Base-by-base conservation (phyloP, 805 yeast genomes). In the Candida cerambycidarum region DNA sequence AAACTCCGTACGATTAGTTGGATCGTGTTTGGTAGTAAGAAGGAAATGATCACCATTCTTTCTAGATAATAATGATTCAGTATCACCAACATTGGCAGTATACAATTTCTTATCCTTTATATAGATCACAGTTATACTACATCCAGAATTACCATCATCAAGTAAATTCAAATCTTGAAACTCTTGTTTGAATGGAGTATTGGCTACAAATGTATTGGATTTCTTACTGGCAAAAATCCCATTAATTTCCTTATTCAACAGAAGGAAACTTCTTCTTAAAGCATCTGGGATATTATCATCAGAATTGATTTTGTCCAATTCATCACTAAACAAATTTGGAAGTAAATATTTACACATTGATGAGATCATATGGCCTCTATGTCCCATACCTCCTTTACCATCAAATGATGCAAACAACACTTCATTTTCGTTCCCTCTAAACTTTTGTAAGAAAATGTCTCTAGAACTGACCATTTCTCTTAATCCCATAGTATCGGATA, bases 41-140 rank as follows among this genome's bases (percentile, higher is more conserved):
- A 79, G 68, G n/a, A 73, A 67, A 58, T 79, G 84, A 38, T 88
- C 92, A 23, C 98, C 97, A 61, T 86, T 89, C 31, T 80, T 78
- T 45, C 84, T 78, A 6, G 95, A 82, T 39, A 92, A 60, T 38
- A 93, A 71, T 1, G 89, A 90, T 75, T 83, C 84, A 2, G 88
- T 81, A 56, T 93, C 97, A 55, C 99, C 99, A 42, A 88, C 78
- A 50, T 90, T 90, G 2, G 97, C 97, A 17, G 89, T 75, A 60
- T 83, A 89, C 16, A 89, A 59, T 42, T 70, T 74, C 40, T 78
- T 77, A 14, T 83, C 95, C 46, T 79, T 80, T 52, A 92, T 75
- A 59, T 88, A 93, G 11, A 89, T 71, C 10, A 89, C 80, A 0
- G 97, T 83, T 0, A 89, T 85, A 47, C 95, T 80, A 33, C 95